phyloP scores from a whole-genome alignment of 176 grass and related monocot genomes.

The Oropetium thomaeum region DNA sequence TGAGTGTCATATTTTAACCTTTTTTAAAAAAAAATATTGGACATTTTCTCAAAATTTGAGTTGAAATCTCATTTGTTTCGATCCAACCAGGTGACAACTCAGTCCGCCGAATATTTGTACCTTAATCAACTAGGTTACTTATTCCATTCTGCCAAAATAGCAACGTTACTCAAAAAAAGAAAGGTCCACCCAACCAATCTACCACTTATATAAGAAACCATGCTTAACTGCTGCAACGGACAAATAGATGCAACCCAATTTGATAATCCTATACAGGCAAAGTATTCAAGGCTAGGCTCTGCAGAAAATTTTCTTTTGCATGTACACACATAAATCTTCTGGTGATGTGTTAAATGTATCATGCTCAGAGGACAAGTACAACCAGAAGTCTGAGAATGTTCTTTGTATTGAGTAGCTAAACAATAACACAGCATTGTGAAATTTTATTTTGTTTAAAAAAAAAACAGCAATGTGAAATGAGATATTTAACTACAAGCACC shows the following conservation, averaged over 20 bases:
- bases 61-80: slow-evolving; percentile 7
- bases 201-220: neutral
- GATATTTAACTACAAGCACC: too few relatives aligned
- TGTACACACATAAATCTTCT: neutral
- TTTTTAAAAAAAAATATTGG: neutral
- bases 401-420: slow-evolving; percentile 11
- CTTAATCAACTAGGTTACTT: neutral
- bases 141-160: neutral
- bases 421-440: neutral
- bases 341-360: neutral
- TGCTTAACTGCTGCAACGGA: neutral
- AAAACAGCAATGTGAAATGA: neutral
- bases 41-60: slow-evolving; percentile 6
- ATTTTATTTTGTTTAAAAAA: too few relatives aligned
- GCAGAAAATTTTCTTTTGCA: neutral
- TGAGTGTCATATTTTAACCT: neutral
- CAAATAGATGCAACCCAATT: neutral
- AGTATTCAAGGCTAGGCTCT: neutral
- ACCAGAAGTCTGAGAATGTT: neutral
- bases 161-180: slow-evolving; percentile 9
- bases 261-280: neutral
- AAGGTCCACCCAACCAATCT: slow-evolving; percentile 10
- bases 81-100: slow-evolving; percentile 12
- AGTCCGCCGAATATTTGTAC: slow-evolving; percentile 1
- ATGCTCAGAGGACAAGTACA: neutral